Percentiles rank a stretch among this genome's conserved stretches.
Conservation (phyloP, 164 flowering plant genomes). For the Nymphaea colorata region DNA sequence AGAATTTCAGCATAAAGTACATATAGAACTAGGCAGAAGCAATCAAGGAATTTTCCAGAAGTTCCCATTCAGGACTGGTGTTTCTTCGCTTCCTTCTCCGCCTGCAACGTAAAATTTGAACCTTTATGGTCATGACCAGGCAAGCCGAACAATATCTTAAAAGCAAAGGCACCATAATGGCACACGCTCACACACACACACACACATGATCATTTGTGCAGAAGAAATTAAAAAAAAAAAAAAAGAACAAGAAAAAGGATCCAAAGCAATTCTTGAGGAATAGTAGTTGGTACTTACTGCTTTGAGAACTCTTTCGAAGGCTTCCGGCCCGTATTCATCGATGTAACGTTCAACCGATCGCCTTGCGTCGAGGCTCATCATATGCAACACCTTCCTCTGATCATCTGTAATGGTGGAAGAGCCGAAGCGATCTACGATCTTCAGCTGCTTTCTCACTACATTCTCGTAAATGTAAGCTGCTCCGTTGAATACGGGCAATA, state of each 20-base stretch:
- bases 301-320: slow-evolving; percentile 67
- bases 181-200: no score
- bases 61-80: slow-evolving; percentile 7
- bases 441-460: slow-evolving; percentile 47
- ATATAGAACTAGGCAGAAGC: no score
- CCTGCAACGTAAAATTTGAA: slow-evolving; percentile 25
- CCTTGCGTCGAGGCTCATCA: slow-evolving; percentile 81
- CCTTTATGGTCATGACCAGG: no score
- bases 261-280: no score
- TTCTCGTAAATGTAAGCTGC: slow-evolving; percentile 84
- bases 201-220: no score
- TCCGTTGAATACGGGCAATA: slow-evolving; percentile 73
- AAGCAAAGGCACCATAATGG: no score
- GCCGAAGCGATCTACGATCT: slow-evolving; percentile 30
- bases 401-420: slow-evolving; percentile 27
- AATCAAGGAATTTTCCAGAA: no score
- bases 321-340: slow-evolving; percentile 58
- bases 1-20: no score
- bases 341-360: slow-evolving; percentile 63
- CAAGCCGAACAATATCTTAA: no score
- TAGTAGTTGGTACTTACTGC: slow-evolving; percentile 38
- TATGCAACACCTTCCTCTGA: slow-evolving; percentile 51
- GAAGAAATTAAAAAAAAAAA: no score
- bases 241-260: no score
- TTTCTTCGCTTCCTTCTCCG: slow-evolving; percentile 56